These are phyloP conservation scores for Brassica napus DNA, from an alignment of 345 rosid species.

Conservation along the genomic window DNA sequence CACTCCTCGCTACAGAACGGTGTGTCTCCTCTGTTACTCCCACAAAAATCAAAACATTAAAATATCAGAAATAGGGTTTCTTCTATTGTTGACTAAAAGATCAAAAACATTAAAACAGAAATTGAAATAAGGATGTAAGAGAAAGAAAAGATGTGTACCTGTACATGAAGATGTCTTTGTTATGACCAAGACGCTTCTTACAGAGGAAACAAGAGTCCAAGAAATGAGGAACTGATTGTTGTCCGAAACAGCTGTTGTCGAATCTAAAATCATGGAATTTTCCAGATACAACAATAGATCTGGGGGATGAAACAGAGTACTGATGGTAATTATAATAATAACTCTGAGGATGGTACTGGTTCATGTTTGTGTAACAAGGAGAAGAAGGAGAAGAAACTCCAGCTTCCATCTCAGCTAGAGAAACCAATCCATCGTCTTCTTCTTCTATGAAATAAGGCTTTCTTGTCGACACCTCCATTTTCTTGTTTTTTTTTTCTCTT, in stretches of 20 bases:
- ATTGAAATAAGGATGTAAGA: background rate
- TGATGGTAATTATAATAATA: constrained; percentile 27
- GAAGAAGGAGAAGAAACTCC: constrained; percentile 44
- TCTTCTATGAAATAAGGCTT: constrained; percentile 38
- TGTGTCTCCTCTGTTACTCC: constrained; percentile 68
- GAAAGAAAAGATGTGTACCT: constrained; percentile 44
- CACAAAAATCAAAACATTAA: background rate
- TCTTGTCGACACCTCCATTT: constrained; percentile 30
- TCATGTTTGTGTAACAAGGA: constrained; percentile 32
- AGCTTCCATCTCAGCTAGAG: constrained; percentile 34
- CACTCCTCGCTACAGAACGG: constrained; percentile 91
- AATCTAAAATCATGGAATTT: constrained; percentile 59
- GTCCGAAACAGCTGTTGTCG: constrained; percentile 37
- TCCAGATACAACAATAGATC: constrained; percentile 36
- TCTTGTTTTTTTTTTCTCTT: background rate
- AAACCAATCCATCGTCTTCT: constrained; percentile 28
- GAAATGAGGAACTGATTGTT: constrained; percentile 54
- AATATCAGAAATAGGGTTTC: constrained; percentile 15
- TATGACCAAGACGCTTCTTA: constrained; percentile 62
- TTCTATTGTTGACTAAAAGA: background rate
- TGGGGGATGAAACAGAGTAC: constrained; percentile 50
- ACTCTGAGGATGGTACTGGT: constrained; percentile 21
- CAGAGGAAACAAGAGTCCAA: constrained; percentile 68
- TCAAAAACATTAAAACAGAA: background rate
- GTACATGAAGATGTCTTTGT: constrained; percentile 86